Evolutionary conservation across 2,329 filamentous ascomycete species (phyloP).

Genomic region (Pseudocercospora musae): DNA sequence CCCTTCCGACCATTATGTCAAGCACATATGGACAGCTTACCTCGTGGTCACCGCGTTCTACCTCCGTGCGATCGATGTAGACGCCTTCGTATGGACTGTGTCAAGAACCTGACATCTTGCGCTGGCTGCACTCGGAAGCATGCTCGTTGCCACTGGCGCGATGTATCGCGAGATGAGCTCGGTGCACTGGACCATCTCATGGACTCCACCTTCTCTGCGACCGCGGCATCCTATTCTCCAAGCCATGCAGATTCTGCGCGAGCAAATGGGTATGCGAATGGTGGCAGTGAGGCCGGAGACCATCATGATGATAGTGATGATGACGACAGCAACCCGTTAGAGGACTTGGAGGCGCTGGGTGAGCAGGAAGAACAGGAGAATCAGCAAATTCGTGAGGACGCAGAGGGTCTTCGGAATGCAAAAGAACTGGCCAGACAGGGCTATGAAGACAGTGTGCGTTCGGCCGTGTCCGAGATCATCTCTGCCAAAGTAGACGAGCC

Average conservation of each 20-base stretch:
- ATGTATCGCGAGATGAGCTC: slow-evolving; percentile 69
- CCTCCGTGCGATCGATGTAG: slow-evolving; percentile 83
- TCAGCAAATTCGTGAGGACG: slow-evolving; percentile 27
- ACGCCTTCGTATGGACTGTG: slow-evolving; percentile 72
- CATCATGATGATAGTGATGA: slow-evolving; percentile 31
- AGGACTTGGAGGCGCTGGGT: slow-evolving; percentile 34
- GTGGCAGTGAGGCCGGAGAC: slow-evolving; percentile 19
- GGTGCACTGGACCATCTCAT: slow-evolving; percentile 32
- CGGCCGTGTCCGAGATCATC: neutral
- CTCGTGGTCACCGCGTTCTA: slow-evolving; percentile 69
- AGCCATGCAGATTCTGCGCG: neutral
- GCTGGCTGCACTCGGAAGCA: slow-evolving; percentile 87
- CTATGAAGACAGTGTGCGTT: slow-evolving; percentile 26
- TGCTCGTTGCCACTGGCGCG: slow-evolving; percentile 81
- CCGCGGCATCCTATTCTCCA: neutral
- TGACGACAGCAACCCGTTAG: slow-evolving; percentile 36
- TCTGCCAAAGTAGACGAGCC: neutral
- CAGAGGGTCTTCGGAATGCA: slow-evolving; percentile 32
- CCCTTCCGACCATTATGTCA: slow-evolving; percentile 38
- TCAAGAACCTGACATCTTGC: slow-evolving; percentile 83
- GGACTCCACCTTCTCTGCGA: slow-evolving; percentile 22
- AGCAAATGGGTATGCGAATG: slow-evolving; percentile 26
- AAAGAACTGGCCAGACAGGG: slow-evolving; percentile 31
- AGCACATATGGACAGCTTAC: slow-evolving; percentile 69
- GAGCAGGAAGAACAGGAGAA: slow-evolving; percentile 34